These are phyloP conservation scores for Hyaloraphidium curvatum DNA, from an alignment of 192 early-diverging fungal species.

Conservation along the genomic window DNA sequence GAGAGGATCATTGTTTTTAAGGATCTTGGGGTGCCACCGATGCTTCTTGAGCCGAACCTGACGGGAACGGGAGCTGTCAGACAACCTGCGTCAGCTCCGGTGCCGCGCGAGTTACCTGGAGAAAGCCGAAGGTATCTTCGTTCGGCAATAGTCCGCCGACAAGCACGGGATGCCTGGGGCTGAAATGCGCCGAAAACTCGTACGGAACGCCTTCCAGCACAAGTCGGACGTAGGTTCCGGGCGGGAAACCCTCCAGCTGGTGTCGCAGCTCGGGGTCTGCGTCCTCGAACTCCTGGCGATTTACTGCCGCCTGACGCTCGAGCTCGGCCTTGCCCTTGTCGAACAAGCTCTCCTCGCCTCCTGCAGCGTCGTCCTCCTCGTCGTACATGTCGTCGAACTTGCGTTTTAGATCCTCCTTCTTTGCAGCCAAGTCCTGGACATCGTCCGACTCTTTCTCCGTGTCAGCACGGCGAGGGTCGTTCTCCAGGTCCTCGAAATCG, in stretches of 20 bases:
- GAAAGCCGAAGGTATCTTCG: slow-evolving; percentile 87
- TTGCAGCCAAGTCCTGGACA: slow-evolving; percentile 44
- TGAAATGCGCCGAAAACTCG: slow-evolving; percentile 86
- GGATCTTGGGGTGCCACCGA: slow-evolving; percentile 84
- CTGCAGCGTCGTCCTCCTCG: slow-evolving; percentile 31
- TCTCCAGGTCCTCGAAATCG: slow-evolving; percentile 3
- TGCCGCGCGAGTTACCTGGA: slow-evolving; percentile 31
- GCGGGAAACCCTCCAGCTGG: slow-evolving; percentile 76
- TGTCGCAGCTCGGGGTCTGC: slow-evolving; percentile 51
- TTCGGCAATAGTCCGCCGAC: slow-evolving; percentile 71
- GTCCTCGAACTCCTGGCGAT: slow-evolving; percentile 71
- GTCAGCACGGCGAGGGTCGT: slow-evolving; percentile 3
- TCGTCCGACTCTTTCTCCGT: slow-evolving; percentile 31
- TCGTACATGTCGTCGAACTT: slow-evolving; percentile 88
- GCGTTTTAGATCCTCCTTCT: slow-evolving; percentile 74
- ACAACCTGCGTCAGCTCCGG: not conserved
- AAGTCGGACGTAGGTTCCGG: slow-evolving; percentile 85
- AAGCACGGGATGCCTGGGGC: slow-evolving; percentile 77
- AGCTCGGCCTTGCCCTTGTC: slow-evolving; percentile 78
- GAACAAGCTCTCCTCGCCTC: slow-evolving; percentile 68
- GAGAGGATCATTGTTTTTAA: slow-evolving; percentile 95
- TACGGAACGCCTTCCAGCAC: slow-evolving; percentile 75
- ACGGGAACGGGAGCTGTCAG: not conserved
- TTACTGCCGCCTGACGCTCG: slow-evolving; percentile 60
- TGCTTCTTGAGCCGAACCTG: slow-evolving; percentile 90